Percentiles rank a stretch among this genome's conserved stretches.
Evolutionary conservation across 2,329 filamentous ascomycete genomes (phyloP).

Genomic region (Clonostachys chloroleuca): DNA sequence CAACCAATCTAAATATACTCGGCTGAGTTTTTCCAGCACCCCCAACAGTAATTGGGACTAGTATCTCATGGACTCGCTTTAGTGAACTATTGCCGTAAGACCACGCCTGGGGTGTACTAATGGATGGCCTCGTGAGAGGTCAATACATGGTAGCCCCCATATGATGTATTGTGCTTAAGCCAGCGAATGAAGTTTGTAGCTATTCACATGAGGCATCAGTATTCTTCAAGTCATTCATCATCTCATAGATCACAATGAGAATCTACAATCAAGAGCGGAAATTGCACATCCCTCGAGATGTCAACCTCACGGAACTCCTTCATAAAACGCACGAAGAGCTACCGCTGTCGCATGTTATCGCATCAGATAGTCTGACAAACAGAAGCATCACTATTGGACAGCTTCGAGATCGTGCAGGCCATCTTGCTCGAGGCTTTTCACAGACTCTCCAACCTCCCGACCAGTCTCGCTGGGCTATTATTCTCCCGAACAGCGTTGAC

Average conservation of each 20-base stretch:
- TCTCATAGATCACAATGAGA: conserved; percentile 14
- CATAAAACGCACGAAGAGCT: conserved; percentile 26
- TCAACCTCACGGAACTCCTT: conserved; percentile 37
- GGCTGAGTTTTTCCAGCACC: too few relatives aligned
- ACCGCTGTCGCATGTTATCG: conserved; percentile 34
- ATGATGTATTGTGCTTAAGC: neutral
- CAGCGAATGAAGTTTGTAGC: neutral
- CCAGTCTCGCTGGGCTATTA: conserved; percentile 32
- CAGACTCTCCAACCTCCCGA: conserved; percentile 21
- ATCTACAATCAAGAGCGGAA: conserved; percentile 19
- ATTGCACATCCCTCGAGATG: conserved; percentile 27
- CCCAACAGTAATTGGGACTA: too few relatives aligned
- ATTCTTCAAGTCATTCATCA: neutral
- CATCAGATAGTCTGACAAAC: conserved; percentile 35
- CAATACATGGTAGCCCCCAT: too few relatives aligned
- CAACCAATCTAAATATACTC: too few relatives aligned
- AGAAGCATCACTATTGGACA: conserved; percentile 38
- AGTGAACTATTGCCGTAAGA: too few relatives aligned
- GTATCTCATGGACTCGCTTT: too few relatives aligned
- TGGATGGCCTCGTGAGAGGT: too few relatives aligned
- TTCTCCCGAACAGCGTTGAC: conserved; percentile 38
- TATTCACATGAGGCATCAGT: neutral
- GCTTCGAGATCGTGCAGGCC: conserved; percentile 30
- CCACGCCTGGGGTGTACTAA: too few relatives aligned
- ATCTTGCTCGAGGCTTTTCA: conserved; percentile 30